Evolutionary conservation across 768 basidiomycete species (phyloP), one percentile per base, ranked within the genome.

Genomic region (Kwoniella shandongensis): DNA sequence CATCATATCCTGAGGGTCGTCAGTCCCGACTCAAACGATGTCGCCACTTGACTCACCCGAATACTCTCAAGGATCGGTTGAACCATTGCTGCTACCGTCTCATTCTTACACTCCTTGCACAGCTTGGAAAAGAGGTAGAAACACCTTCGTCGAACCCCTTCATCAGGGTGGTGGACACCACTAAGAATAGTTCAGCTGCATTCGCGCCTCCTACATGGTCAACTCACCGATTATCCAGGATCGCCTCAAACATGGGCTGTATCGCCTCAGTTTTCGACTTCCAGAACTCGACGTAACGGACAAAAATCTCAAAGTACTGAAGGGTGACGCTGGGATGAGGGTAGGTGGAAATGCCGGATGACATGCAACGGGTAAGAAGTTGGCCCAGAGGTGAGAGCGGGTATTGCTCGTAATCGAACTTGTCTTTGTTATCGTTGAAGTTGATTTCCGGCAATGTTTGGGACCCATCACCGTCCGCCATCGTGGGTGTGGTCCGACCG

Each of bases 201-300:
- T 18, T 30, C 46, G 17, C 22, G n/a, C n/a, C n/a, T n/a, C n/a
- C n/a, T n/a, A 17, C 4, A 23, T 15, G 10, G 22, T 5, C 25
- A 22, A 78, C 86, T 58, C 72, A 92, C 92, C 89, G 82, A 57
- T 76, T 56, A 67, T 88, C 90, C 25, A 98, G 82, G 82, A 99
- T 89, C 11, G 88, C 88, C 66, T 91, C 87, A 29, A 99, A 79
- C 1, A 89, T 84, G 1, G 90, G 89, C 65, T 89, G 80, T 50
- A 97, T 89, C 66, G 86, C 89, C 54, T 90, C 88, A 66, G 87
- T 89, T 61, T 91, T 85, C 22, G 92, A 86, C 76, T 89, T 91
- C 85, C 97, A 98, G 76, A 99, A 98, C 67, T 98, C 96, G 32
- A 85, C 83, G 73, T 98, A 99, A 45, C 96, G 84, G n/a, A 89